Percentiles rank a stretch among this genome's conserved stretches.
Evolutionary conservation across 805 yeast species (phyloP).

Genomic region (Pichia insulana): DNA sequence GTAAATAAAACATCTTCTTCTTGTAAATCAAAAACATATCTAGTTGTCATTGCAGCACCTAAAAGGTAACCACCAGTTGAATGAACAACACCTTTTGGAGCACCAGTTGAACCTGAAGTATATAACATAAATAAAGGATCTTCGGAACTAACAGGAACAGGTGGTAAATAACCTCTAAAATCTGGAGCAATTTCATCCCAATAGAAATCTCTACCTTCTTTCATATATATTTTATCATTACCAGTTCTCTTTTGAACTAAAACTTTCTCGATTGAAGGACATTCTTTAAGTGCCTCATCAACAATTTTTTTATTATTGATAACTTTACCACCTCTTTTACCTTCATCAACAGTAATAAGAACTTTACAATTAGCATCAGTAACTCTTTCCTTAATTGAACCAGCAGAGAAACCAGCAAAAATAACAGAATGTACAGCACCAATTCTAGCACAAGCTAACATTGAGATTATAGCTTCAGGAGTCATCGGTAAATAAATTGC

Average conservation of each 20-base stretch:
- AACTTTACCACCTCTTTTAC: constrained; percentile 90
- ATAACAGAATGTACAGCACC: constrained; percentile 97
- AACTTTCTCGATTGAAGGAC: constrained; percentile 73
- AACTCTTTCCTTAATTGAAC: constrained; percentile 86
- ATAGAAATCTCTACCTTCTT: constrained; percentile 79
- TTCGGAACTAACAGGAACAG: constrained; percentile 80
- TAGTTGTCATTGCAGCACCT: constrained; percentile 87
- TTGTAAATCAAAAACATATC: constrained; percentile 89
- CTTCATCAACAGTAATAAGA: constrained; percentile 91
- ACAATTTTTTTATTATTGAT: constrained; percentile 90
- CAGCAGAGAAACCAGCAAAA: constrained; percentile 94
- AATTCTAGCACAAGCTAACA: constrained; percentile 84
- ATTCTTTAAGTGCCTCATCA: constrained; percentile 78
- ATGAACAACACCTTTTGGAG: constrained; percentile 97
- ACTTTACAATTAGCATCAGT: constrained; percentile 78
- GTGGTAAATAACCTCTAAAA: constrained; percentile 80
- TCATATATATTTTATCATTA: constrained; percentile 59
- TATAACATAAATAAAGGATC: constrained; percentile 93
- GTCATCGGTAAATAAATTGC: constrained; percentile 97
- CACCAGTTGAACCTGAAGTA: constrained; percentile 97
- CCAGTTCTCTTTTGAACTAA: constrained; percentile 88
- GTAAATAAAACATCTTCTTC: constrained; percentile 84
- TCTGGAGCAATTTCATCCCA: constrained; percentile 88
- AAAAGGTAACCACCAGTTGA: constrained; percentile 89
- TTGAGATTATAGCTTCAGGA: constrained; percentile 90